Evolutionary conservation across 2,329 filamentous ascomycete genomes (phyloP).

Genomic region (Sarocladium oryzae): DNA sequence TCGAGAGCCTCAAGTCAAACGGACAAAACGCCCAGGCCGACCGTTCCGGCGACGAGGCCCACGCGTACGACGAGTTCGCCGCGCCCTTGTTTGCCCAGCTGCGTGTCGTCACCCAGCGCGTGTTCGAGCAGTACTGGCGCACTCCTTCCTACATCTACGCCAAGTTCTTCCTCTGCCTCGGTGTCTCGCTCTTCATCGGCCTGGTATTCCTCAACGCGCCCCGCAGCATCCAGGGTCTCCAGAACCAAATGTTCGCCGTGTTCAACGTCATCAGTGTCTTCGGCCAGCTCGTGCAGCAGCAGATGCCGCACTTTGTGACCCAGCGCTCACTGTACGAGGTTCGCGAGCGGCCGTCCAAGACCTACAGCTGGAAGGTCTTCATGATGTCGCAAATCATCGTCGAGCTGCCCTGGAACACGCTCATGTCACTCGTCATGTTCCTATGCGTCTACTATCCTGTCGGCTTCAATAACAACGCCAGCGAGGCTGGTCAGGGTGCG

Average conservation of each 20-base stretch:
- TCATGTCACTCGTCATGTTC: slow-evolving; percentile 59
- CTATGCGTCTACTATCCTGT: slow-evolving; percentile 67
- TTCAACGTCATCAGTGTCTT: slow-evolving; percentile 68
- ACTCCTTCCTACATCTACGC: slow-evolving; percentile 57
- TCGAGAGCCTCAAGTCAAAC: slow-evolving; percentile 33
- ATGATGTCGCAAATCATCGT: slow-evolving; percentile 61
- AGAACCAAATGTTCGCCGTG: slow-evolving; percentile 64
- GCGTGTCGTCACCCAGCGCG: slow-evolving; percentile 27
- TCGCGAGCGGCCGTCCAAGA: slow-evolving; percentile 59
- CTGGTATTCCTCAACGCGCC: slow-evolving; percentile 71
- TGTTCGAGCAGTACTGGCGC: slow-evolving; percentile 28
- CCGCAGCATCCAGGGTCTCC: slow-evolving; percentile 61
- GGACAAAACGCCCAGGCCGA: neutral
- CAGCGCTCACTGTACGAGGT: slow-evolving; percentile 64
- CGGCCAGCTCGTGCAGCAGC: slow-evolving; percentile 55
- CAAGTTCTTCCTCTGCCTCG: slow-evolving; percentile 29
- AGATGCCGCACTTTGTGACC: slow-evolving; percentile 65
- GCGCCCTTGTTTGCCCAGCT: slow-evolving; percentile 24
- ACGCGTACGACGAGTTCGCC: slow-evolving; percentile 25
- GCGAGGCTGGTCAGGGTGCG: slow-evolving; percentile 37
- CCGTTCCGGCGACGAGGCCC: slow-evolving; percentile 17
- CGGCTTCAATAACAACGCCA: slow-evolving; percentile 54
- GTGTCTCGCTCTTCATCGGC: slow-evolving; percentile 65
- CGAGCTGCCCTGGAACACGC: slow-evolving; percentile 64
- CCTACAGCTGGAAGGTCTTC: slow-evolving; percentile 61